Conservation (phyloP, 441 rosid genomes). For the Melastoma candidum region DNA sequence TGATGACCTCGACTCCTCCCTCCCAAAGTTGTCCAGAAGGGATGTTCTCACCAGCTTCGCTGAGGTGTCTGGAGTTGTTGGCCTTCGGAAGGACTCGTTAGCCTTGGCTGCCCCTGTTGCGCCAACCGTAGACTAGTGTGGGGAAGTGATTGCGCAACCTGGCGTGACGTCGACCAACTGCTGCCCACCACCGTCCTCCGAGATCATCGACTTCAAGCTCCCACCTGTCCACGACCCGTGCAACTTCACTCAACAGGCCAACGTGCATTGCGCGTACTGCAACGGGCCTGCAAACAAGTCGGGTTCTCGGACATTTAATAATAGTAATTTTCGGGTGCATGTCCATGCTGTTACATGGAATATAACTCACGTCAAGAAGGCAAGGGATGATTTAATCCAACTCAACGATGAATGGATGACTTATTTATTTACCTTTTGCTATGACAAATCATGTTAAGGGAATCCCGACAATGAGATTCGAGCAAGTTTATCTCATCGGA, state of each 20-base stretch:
- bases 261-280: conserved; percentile 56
- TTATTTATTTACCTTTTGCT: too few species aligned
- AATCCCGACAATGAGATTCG: too few species aligned
- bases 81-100: conserved; percentile 13
- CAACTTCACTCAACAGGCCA: conserved; percentile 49
- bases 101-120: conserved; percentile 30
- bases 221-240: conserved; percentile 40
- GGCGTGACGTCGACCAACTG: conserved; percentile 30
- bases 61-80: conserved; percentile 27
- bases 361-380: too few species aligned
- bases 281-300: conserved; percentile 40
- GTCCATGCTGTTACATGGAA: too few species aligned
- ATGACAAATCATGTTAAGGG: too few species aligned
- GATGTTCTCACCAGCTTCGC: conserved; percentile 36
- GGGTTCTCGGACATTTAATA: conserved; percentile 30
- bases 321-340: too few species aligned
- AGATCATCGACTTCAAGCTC: conserved; percentile 33
- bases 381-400: too few species aligned
- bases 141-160: conserved; percentile 27
- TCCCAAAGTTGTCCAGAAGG: conserved; percentile 30
- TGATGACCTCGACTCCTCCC: conserved; percentile 14
- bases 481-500: too few species aligned
- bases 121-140: conserved; percentile 29
- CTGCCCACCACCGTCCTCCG: conserved; percentile 41
- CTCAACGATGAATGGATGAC: too few species aligned